phyloP scores from a whole-genome alignment of 2,329 filamentous ascomycete species.

The Claviceps cyperi region DNA sequence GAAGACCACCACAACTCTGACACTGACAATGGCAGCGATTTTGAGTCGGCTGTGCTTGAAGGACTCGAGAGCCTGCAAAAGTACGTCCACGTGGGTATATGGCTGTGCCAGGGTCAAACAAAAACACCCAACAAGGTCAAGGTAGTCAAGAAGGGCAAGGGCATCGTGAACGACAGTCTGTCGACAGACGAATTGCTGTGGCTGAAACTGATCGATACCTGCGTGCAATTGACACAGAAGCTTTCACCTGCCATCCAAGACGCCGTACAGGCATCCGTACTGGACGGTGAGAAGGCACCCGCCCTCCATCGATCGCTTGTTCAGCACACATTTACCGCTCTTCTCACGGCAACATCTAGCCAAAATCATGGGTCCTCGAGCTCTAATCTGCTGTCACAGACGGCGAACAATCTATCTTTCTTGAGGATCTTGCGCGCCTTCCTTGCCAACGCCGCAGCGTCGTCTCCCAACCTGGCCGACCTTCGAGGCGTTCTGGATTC shows the following conservation, averaged over 20 bases:
- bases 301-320: slow-evolving; percentile 62
- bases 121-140: slow-evolving; percentile 38
- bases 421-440: slow-evolving; percentile 81
- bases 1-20: slow-evolving; percentile 42
- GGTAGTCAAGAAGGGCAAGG: slow-evolving; percentile 36
- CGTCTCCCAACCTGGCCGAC: slow-evolving; percentile 76
- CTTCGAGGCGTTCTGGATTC: slow-evolving; percentile 72
- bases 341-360: slow-evolving; percentile 61
- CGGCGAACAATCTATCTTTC: slow-evolving; percentile 57
- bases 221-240: slow-evolving; percentile 49
- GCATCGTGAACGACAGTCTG: slow-evolving; percentile 27
- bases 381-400: slow-evolving; percentile 21
- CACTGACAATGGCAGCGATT: slow-evolving; percentile 31
- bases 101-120: slow-evolving; percentile 81
- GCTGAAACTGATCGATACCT: slow-evolving; percentile 45
- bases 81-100: slow-evolving; percentile 84
- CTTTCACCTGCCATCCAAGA: slow-evolving; percentile 41
- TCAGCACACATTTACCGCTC: slow-evolving; percentile 78
- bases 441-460: slow-evolving; percentile 63
- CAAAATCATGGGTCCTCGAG: slow-evolving; percentile 20
- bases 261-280: slow-evolving; percentile 13
- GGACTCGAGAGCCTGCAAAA: slow-evolving; percentile 70
- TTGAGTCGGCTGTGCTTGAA: slow-evolving; percentile 55
- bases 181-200: slow-evolving; percentile 42
- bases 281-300: slow-evolving; percentile 48